Conservation (phyloP, 2,329 filamentous ascomycete genomes). For the Botrytis cinerea region DNA sequence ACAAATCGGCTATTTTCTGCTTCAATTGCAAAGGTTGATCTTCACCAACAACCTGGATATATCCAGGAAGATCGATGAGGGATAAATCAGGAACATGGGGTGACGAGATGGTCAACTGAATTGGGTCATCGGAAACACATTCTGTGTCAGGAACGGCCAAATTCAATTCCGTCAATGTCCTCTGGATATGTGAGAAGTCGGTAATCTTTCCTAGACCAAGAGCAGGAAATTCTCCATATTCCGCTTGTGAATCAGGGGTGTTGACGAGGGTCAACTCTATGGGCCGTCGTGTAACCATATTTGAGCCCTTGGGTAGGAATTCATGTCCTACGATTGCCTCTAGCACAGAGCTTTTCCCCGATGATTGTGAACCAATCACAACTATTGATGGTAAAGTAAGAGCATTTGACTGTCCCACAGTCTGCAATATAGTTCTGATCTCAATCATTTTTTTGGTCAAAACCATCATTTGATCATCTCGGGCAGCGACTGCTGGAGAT, state of each 20-base stretch:
- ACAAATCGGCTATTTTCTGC: conserved; percentile 92
- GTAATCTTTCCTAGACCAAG: conserved; percentile 85
- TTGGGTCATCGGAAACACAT: conserved; percentile 95
- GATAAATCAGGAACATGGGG: conserved; percentile 94
- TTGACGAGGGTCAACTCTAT: conserved; percentile 97
- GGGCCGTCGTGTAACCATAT: conserved; percentile 95
- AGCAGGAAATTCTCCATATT: conserved; percentile 96
- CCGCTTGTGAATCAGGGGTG: conserved; percentile 79
- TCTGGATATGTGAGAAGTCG: conserved; percentile 89
- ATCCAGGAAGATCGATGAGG: conserved; percentile 92
- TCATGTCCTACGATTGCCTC: conserved; percentile 98
- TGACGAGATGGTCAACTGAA: conserved; percentile 93
- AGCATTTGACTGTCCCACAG: conserved; percentile 86
- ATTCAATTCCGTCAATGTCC: conserved; percentile 92
- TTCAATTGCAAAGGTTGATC: conserved; percentile 91
- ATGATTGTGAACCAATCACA: conserved; percentile 98
- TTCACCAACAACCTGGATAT: conserved; percentile 91
- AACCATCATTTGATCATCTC: conserved; percentile 99
- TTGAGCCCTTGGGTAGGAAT: conserved; percentile 94
- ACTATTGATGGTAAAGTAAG: conserved; percentile 93
- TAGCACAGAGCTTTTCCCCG: conserved; percentile 94
- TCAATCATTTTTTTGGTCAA: conserved; percentile 99
- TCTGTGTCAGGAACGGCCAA: conserved; percentile 86
- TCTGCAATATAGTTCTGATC: conserved; percentile 87
- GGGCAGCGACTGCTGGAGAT: conserved; percentile 65